Evolutionary conservation across 495 filamentous ascomycete genomes (phyloP).

Genomic region (Tuber microsphaerosporum): DNA sequence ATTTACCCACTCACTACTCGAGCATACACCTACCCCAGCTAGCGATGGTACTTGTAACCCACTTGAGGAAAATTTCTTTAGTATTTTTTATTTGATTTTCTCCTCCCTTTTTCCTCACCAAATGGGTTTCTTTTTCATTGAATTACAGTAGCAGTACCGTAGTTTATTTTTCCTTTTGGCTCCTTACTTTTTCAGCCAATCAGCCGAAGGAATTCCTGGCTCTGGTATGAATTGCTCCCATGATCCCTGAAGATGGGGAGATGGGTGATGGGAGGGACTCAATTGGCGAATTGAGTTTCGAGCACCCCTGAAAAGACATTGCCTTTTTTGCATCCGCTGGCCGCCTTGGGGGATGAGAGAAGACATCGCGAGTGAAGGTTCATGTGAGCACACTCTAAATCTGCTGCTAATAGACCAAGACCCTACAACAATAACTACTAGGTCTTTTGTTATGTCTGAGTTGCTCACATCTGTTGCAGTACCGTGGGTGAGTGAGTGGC

Average conservation of each 20-base stretch:
- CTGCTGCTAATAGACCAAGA: neutral
- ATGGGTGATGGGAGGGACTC: constrained; percentile 3
- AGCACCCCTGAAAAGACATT: constrained; percentile 18
- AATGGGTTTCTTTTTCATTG: too few relatives aligned
- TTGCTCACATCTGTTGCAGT: neutral
- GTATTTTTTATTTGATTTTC: neutral
- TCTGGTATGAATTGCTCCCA: neutral
- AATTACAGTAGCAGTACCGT: too few relatives aligned
- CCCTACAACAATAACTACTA: neutral
- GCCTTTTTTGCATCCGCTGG: neutral
- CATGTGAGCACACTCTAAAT: neutral
- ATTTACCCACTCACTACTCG: neutral
- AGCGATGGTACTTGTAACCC: neutral
- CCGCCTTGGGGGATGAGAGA: constrained; percentile 8
- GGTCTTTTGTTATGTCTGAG: neutral
- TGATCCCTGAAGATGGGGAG: neutral
- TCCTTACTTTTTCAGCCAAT: constrained; percentile 15
- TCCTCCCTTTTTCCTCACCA: neutral
- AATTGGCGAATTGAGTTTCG: constrained; percentile 12
- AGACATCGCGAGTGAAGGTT: neutral
- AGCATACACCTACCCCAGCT: neutral
- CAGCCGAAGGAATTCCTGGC: constrained; percentile 22
- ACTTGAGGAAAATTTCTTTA: neutral
- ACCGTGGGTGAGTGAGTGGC: neutral
- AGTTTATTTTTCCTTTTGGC: neutral